Evolutionary conservation across 2,329 filamentous ascomycete genomes (phyloP), one percentile per base, ranked within the genome.

Genomic region (Cladophialophora immunda): DNA sequence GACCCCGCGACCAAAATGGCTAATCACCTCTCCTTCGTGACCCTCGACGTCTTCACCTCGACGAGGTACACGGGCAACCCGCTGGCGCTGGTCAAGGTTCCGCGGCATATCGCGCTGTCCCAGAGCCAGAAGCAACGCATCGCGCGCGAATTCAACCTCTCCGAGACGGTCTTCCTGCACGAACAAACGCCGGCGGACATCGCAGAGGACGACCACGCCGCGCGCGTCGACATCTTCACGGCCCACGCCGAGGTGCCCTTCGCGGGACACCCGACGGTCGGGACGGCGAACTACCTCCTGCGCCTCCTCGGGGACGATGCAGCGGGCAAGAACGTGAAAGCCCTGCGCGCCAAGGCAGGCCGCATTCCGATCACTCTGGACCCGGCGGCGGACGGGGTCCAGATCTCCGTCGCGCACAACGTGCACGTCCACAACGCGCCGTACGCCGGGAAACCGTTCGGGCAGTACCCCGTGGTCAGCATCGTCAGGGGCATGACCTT

Each of bases 211-310:
- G 41, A 65, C 25, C 19, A 54, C 1, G 72, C 78, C 27, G 77
- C 82, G 47, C 77, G 77, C 59, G 76, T 87, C 58, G 82, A 87
- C 72, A 88, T 88, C 71, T 87, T 87, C 78, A 82, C 82, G 47
- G 79, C 80, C 0, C 75, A 77, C 7, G 72, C 70, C 11, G 86
- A 88, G 73, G 72, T 88, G 17, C 84, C 86, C 7, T 87, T 88
- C 70, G 86, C 86, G 1, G 84, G 86, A 3, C 86, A 88, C 72
- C 86, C 85, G 0, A 86, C 84, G 34, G 85, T 87, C 67, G 86
- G 86, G 38, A 83, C 85, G 13, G 83, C 84, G 3, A 82, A 81
- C 50, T 83, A 84, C 75, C 78, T 82, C 29, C 75, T 80, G 38
- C 66, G 34, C 2, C 53, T 69, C 1, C 45, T 62, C 4, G 34